phyloP scores from a whole-genome alignment of 169 alveolate species.

The Theileria annulata region DNA sequence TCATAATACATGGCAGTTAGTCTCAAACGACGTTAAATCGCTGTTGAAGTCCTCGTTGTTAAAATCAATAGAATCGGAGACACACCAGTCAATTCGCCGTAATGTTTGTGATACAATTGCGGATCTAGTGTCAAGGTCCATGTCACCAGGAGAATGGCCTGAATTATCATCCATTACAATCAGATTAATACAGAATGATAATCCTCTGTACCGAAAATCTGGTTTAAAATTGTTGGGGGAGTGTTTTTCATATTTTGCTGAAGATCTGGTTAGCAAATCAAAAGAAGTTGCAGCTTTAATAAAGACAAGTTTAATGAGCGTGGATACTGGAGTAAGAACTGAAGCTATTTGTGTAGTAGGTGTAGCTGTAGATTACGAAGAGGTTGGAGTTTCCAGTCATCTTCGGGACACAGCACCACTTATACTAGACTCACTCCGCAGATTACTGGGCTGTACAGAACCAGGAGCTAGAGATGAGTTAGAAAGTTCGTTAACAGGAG shows the following conservation, averaged over 20 bases:
- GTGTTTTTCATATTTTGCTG: slow-evolving; percentile 59
- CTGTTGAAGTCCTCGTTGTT: slow-evolving; percentile 67
- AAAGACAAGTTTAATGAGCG: slow-evolving; percentile 64
- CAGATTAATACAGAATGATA: slow-evolving; percentile 67
- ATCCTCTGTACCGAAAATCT: slow-evolving; percentile 69
- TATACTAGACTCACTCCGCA: slow-evolving; percentile 69
- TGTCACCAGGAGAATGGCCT: slow-evolving; percentile 74
- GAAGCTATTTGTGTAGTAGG: slow-evolving; percentile 74
- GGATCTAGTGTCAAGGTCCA: slow-evolving; percentile 66
- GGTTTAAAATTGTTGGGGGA: slow-evolving; percentile 77
- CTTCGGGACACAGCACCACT: slow-evolving; percentile 70
- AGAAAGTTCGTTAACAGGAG: slow-evolving; percentile 72
- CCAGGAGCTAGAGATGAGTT: slow-evolving; percentile 71
- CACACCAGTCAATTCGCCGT: slow-evolving; percentile 69
- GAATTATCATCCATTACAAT: slow-evolving; percentile 70
- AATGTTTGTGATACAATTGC: slow-evolving; percentile 75
- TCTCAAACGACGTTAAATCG: slow-evolving; percentile 60
- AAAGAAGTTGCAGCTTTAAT: slow-evolving; percentile 54
- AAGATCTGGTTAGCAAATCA: slow-evolving; percentile 63
- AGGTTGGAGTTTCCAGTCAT: slow-evolving; percentile 45
- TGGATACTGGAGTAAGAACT: slow-evolving; percentile 68
- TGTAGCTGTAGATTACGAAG: slow-evolving; percentile 67
- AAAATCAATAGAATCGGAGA: slow-evolving; percentile 65
- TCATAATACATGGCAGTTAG: slow-evolving; percentile 62
- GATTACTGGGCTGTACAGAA: slow-evolving; percentile 67